Base-by-base conservation (phyloP, 2,329 filamentous ascomycete genomes). In the Endoconidiophora laricicola region DNA sequence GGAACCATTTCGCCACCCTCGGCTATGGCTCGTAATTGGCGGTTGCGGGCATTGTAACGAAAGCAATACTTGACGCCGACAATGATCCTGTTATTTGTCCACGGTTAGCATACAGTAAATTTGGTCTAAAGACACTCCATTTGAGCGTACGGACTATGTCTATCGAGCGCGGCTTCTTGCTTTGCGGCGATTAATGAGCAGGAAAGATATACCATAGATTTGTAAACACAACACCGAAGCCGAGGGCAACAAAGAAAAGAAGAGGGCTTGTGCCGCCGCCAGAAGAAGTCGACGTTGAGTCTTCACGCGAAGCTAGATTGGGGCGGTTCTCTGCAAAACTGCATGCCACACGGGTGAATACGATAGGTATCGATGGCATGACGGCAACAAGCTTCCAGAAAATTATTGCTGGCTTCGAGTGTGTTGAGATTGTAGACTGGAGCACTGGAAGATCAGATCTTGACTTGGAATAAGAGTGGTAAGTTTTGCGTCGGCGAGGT, bases 41-140 rank as follows among this genome's bases (percentile, higher is more conserved):
- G 82, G 61, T 93, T 93, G 53, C 91, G 82, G 58, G 91, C 88
- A 65, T 96, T 96, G 65, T 98, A 96, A 58, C 91, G 78, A 67
- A 98, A 98, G 68, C 91, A 98, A 66, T 98, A 98, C 69, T 98
- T 98, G 54, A 98, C 91, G 58, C 91, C 91, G 54, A 98, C 91
- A 59, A 98, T 98, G 60, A 98, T 98, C 91, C 91, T 98, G 60
- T 48, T 56, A 57, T 18, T 64, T 57, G 26, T 37, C 20, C 23
- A n/a, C 18, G 36, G 37, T 20, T 24, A 48, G 22, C 14, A 45
- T 20, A 44, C 20, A 23, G 20, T 23, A 18, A 18, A 18, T 18
- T 18, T 18, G 16, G 16, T 18, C 16, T 18, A 18, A 2, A 18
- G 16, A 18, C 16, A 18, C 12, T 44, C 3, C 23, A 9, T 42